phyloP scores from a whole-genome alignment of 805 yeast species.

The Hanseniaspora nectarophila region DNA sequence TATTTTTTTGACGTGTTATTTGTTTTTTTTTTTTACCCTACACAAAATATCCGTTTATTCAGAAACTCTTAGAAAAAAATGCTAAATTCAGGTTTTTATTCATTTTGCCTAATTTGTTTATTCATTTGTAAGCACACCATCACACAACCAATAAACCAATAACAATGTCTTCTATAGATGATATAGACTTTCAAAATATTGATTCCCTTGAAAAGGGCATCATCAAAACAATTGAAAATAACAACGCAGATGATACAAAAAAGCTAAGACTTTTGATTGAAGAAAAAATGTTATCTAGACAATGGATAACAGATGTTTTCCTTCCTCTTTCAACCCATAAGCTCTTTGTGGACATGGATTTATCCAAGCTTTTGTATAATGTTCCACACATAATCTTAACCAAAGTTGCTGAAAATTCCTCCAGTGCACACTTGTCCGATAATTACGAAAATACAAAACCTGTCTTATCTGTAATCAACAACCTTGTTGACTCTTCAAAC shows the following conservation, averaged over 20 bases:
- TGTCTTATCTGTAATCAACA: not conserved
- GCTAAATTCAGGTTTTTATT: no score
- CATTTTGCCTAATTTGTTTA: no score
- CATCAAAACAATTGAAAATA: not conserved
- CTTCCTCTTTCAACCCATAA: not conserved
- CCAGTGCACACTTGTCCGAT: not conserved
- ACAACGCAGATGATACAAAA: not conserved
- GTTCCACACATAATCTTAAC: not conserved
- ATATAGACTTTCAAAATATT: not conserved
- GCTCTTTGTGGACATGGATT: not conserved
- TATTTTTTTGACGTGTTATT: no score
- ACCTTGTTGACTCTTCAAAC: conserved; percentile 4
- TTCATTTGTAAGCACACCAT: no score
- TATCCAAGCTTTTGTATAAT: not conserved
- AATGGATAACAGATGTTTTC: conserved; percentile 1
- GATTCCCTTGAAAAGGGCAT: not conserved
- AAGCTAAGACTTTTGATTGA: conserved; percentile 4
- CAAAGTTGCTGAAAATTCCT: no score
- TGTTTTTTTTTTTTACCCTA: no score
- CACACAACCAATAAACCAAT: not conserved
- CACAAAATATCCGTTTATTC: no score
- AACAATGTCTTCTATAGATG: not conserved
- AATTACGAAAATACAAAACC: not conserved
- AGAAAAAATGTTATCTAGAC: not conserved
- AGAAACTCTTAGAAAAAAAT: no score